These are phyloP conservation scores for Fusarium beomiforme DNA, from an alignment of 2,329 filamentous ascomycete genomes.

Conservation along the genomic window DNA sequence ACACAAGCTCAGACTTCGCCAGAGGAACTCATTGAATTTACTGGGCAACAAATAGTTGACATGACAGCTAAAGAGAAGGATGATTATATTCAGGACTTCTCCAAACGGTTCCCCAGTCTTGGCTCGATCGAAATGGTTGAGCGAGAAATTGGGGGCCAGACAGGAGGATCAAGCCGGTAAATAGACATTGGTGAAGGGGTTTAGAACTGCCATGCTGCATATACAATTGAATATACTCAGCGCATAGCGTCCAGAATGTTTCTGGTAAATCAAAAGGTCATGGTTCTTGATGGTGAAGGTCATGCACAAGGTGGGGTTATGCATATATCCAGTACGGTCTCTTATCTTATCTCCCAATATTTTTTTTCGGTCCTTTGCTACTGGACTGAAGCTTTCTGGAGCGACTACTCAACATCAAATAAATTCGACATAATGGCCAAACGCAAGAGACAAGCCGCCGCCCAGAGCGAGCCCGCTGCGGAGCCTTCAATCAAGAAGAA, in stretches of 20 bases:
- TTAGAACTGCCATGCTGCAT: slow-evolving; percentile 25
- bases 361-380: slow-evolving; percentile 39
- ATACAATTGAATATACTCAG: slow-evolving; percentile 42
- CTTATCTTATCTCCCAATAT: slow-evolving; percentile 49
- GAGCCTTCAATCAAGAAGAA: slow-evolving; percentile 46
- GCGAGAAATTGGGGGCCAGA: slow-evolving; percentile 59
- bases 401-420: slow-evolving; percentile 16
- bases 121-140: slow-evolving; percentile 90
- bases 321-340: slow-evolving; percentile 17
- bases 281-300: neutral
- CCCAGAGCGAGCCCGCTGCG: slow-evolving; percentile 38
- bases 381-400: slow-evolving; percentile 4
- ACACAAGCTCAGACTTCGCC: slow-evolving; percentile 38
- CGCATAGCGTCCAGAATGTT: slow-evolving; percentile 29
- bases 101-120: slow-evolving; percentile 86
- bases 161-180: slow-evolving; percentile 45
- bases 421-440: slow-evolving; percentile 54
- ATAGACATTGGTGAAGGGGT: slow-evolving; percentile 12
- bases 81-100: slow-evolving; percentile 77
- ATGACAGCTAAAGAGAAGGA: slow-evolving; percentile 69
- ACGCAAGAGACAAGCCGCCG: slow-evolving; percentile 57
- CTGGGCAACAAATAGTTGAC: slow-evolving; percentile 60
- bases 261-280: neutral
- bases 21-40: slow-evolving; percentile 58
- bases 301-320: slow-evolving; percentile 36